Conservation (phyloP, 345 rosid species). For the Salix dunnii region DNA sequence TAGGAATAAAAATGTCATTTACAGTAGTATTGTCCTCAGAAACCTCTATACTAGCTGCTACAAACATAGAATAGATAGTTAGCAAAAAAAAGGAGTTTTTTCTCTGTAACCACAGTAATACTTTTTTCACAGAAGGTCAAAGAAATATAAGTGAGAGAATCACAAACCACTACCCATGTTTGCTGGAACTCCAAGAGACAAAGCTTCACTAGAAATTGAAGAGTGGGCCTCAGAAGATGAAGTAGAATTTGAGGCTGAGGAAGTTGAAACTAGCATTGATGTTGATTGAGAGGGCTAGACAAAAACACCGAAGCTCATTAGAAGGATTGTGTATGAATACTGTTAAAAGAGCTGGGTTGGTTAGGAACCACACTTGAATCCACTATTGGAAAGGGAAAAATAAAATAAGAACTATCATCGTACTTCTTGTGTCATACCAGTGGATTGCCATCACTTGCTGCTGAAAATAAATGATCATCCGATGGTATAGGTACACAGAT, state of each 20-base stretch:
- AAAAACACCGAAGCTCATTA: constrained; percentile 10
- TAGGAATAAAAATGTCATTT: neutral
- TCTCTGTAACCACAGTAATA: neutral
- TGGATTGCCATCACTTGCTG: constrained; percentile 15
- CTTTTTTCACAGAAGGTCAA: neutral
- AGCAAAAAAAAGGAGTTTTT: neutral
- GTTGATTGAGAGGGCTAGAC: constrained; percentile 31
- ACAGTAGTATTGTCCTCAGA: neutral
- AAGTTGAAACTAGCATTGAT: constrained; percentile 16
- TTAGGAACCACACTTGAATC: neutral
- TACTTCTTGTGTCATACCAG: constrained; percentile 19
- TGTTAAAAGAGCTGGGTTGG: neutral
- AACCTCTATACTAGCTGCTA: constrained; percentile 6
- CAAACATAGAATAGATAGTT: neutral
- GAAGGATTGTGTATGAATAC: neutral
- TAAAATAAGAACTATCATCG: neutral
- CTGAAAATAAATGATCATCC: constrained; percentile 9
- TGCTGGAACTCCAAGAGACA: constrained; percentile 8
- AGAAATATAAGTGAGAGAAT: neutral
- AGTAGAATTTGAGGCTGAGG: constrained; percentile 16
- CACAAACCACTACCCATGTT: constrained; percentile 15
- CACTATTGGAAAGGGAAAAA: neutral
- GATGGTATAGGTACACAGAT: constrained; percentile 23
- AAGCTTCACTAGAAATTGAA: constrained; percentile 13
- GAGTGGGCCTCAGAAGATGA: constrained; percentile 21